Evolutionary conservation across 306 rosid species (phyloP).

Genomic region (Bauhinia variegata): DNA sequence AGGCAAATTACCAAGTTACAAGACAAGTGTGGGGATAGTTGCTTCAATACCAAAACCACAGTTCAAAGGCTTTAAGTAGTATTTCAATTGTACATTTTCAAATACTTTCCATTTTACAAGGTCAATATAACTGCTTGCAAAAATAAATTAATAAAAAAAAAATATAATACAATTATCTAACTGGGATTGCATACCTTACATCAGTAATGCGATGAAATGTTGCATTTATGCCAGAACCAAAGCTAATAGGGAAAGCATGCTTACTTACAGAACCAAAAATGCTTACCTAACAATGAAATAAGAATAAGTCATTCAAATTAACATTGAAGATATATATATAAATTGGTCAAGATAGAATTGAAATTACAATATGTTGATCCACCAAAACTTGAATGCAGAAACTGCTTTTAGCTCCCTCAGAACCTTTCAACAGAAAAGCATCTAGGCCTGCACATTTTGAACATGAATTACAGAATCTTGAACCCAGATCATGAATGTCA

Average conservation of each 20-base stretch:
- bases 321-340: slow-evolving; percentile 27
- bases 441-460: slow-evolving; percentile 43
- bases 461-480: slow-evolving; percentile 45
- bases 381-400: slow-evolving; percentile 74
- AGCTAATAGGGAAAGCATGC: slow-evolving; percentile 66
- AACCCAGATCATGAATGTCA: slow-evolving; percentile 51
- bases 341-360: slow-evolving; percentile 20
- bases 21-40: too few species aligned
- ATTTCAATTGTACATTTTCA: background rate
- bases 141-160: background rate
- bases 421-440: slow-evolving; percentile 48
- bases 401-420: slow-evolving; percentile 43
- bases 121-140: background rate
- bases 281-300: slow-evolving; percentile 53
- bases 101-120: background rate
- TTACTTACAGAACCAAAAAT: slow-evolving; percentile 55
- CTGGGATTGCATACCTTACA: slow-evolving; percentile 52
- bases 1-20: too few species aligned
- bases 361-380: slow-evolving; percentile 58
- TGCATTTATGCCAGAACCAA: slow-evolving; percentile 80
- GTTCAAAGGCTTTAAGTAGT: too few species aligned
- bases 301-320: slow-evolving; percentile 23
- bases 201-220: slow-evolving; percentile 79
- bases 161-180: background rate
- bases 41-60: too few species aligned